A percentile compares a stretch with the other conserved stretches of the same genome.
These are phyloP conservation scores for Cryptococcus depauperatus DNA, from an alignment of 1,284 basidiomycete species.

Conservation along the genomic window DNA sequence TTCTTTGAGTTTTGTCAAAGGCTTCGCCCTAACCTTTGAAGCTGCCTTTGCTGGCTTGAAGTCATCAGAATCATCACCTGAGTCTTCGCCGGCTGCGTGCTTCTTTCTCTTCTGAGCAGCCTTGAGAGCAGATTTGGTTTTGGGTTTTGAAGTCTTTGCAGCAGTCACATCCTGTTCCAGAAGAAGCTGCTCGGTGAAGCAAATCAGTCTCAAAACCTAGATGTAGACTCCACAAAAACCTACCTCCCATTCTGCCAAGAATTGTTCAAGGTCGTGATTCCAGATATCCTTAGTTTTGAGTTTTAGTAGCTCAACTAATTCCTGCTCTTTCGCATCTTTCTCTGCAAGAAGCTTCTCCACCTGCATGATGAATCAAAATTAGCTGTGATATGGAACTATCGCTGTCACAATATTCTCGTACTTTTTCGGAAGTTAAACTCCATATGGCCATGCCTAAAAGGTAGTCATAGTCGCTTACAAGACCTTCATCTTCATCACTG, in stretches of 20 bases:
- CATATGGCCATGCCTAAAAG: conserved; percentile 90
- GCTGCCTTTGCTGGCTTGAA: conserved; percentile 61
- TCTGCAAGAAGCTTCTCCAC: conserved; percentile 78
- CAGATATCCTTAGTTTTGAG: conserved; percentile 78
- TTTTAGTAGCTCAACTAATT: conserved; percentile 70
- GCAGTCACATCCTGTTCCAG: conserved; percentile 52
- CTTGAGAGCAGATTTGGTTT: conserved; percentile 53
- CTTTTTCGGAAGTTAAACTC: conserved; percentile 91
- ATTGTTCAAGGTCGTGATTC: conserved; percentile 79
- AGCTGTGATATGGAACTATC: neutral
- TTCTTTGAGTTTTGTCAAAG: too few species aligned
- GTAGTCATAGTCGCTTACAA: conserved; percentile 80
- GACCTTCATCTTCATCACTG: conserved; percentile 53
- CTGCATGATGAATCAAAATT: conserved; percentile 47
- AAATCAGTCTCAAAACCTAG: neutral
- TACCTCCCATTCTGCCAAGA: conserved; percentile 79
- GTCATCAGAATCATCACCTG: conserved; percentile 59
- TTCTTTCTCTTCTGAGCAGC: conserved; percentile 52
- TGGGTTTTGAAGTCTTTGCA: conserved; percentile 64
- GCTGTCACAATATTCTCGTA: neutral
- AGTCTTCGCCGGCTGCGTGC: conserved; percentile 49
- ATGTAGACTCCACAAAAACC: conserved; percentile 27
- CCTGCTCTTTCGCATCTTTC: conserved; percentile 72
- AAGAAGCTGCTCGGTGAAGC: conserved; percentile 47
- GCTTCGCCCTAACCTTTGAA: conserved; percentile 15